Evolutionary conservation across 2,329 filamentous ascomycete species (phyloP).

Genomic region (Sporothrix protearum): DNA sequence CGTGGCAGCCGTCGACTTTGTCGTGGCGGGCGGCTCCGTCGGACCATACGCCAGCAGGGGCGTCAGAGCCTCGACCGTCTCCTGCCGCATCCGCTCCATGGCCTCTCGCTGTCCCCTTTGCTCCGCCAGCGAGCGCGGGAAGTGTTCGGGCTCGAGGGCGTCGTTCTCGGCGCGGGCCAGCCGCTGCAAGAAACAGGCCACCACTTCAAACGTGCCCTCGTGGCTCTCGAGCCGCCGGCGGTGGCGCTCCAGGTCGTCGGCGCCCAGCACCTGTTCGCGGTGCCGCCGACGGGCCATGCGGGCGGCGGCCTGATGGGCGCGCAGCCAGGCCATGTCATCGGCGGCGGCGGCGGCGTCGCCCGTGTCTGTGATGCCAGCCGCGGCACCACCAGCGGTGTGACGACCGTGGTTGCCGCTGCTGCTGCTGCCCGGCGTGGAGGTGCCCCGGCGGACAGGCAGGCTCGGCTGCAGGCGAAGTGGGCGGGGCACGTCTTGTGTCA

Average conservation of each 20-base stretch:
- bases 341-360: background rate
- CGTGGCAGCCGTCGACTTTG: background rate
- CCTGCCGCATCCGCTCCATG: constrained; percentile 22
- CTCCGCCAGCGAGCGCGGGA: constrained; percentile 19
- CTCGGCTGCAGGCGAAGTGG: constrained; percentile 23
- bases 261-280: constrained; percentile 9
- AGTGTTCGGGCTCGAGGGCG: constrained; percentile 16
- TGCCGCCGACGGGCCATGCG: constrained; percentile 24
- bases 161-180: constrained; percentile 27
- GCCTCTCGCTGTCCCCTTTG: constrained; percentile 9
- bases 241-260: background rate
- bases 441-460: background rate
- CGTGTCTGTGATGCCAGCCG: background rate
- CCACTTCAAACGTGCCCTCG: constrained; percentile 25
- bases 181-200: constrained; percentile 20
- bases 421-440: background rate
- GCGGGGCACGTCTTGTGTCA: constrained; percentile 12
- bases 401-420: background rate
- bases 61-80: constrained; percentile 25
- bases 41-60: constrained; percentile 24
- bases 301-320: constrained; percentile 19
- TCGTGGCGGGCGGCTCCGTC: background rate
- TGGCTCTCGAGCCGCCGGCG: constrained; percentile 18
- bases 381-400: background rate
- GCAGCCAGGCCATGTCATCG: constrained; percentile 10